Base-by-base conservation (phyloP, 1,284 basidiomycete species). In the Cutaneotrichosporon sp. region DNA sequence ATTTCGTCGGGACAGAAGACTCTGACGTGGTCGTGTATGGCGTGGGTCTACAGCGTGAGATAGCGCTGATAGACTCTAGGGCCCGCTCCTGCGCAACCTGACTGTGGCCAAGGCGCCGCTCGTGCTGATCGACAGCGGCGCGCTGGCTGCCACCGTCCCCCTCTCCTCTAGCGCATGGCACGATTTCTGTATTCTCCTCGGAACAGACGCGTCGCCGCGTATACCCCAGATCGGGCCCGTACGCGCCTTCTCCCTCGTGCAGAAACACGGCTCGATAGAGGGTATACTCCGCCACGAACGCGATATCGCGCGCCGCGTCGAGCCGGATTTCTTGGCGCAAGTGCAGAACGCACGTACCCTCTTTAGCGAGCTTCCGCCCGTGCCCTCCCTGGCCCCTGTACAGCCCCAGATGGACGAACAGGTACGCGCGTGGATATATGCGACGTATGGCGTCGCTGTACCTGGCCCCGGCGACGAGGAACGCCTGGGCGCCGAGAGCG, bases 1-100 rank as follows among this genome's bases (percentile, higher is more conserved):
- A 92, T 70, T 90, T 82, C 65, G 90, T 92, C 15, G 87, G 82
- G 2, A 91, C 86, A 54, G 90, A 93, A 74, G 90, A 93, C 70
- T 88, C 87, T 15, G 74, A 76, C 52, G 74, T 75, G 12, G 30
- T 76, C 4, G 72, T 61, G 1, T 73, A 72, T 42, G 68, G 67
- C 8, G 70, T 70, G 62, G 58, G 68, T 61, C 35, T 22, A 10
- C 3, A 8, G 17, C 5, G 26, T 5, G 26, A 30, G 26, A 10
- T 30, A 8, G 9, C 15, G 2, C 3, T 10, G 3, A 34, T 41
- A 51, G 37, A 52, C 47, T 8, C 13, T 83, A 84, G 64, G 88
- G 83, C 0, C 86, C 88, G 0, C 77, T 93, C 39, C 67, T 93
- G 8, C 84, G 87, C 26, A 86, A 88, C 67, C 74, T 90, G 42